These are phyloP conservation scores for Colletotrichum sidae DNA, from an alignment of 2,329 filamentous ascomycete genomes.

Conservation along the genomic window DNA sequence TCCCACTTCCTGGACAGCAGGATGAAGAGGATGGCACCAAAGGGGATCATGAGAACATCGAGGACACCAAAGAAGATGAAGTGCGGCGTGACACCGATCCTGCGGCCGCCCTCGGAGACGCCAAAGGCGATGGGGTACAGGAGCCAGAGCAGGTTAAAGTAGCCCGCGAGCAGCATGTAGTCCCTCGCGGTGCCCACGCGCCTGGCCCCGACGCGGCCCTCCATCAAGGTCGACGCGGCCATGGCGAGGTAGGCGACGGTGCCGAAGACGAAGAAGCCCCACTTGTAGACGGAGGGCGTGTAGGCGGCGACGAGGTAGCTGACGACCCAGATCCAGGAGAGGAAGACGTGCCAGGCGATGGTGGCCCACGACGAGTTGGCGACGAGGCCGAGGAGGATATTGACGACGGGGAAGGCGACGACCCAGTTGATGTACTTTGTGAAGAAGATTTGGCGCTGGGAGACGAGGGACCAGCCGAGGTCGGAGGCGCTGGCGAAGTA, in stretches of 20 bases:
- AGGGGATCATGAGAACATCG: constrained; percentile 61
- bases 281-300: constrained; percentile 64
- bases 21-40: constrained; percentile 55
- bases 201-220: constrained; percentile 51
- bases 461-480: constrained; percentile 57
- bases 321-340: constrained; percentile 64
- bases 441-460: constrained; percentile 65
- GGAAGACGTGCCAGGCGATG: constrained; percentile 61
- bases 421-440: constrained; percentile 68
- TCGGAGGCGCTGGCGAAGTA: constrained; percentile 67
- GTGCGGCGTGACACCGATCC: constrained; percentile 56
- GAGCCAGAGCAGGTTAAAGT: constrained; percentile 64
- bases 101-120: constrained; percentile 63
- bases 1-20: constrained; percentile 62
- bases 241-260: constrained; percentile 59
- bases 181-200: constrained; percentile 57
- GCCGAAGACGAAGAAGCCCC: constrained; percentile 68
- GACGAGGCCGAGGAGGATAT: constrained; percentile 60
- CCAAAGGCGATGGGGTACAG: constrained; percentile 67
- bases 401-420: constrained; percentile 59
- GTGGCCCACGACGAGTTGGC: constrained; percentile 68
- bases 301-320: constrained; percentile 62
- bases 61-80: constrained; percentile 67
- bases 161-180: constrained; percentile 58
- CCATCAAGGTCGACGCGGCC: constrained; percentile 55